Conservation (phyloP, 805 yeast genomes). For the Cyberlindnera mississippiensis region DNA sequence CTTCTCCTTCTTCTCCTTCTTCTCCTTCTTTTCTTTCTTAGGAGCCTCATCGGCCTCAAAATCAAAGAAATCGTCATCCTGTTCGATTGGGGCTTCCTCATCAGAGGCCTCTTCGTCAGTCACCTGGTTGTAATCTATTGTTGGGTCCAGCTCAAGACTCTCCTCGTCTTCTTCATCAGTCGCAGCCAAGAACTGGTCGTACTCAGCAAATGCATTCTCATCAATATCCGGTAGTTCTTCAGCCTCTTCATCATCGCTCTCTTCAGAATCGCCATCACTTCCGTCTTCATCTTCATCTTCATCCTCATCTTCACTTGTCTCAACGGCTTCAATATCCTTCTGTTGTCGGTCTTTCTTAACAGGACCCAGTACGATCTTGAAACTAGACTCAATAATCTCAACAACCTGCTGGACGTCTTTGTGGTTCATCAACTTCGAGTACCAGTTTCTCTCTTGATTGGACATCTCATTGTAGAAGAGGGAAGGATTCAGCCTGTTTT, state of each 20-base stretch:
- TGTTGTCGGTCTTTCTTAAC: constrained; percentile 15
- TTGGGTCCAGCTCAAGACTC: constrained; percentile 26
- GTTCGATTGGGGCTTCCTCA: constrained; percentile 22
- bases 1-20: constrained; percentile 32
- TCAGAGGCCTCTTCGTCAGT: constrained; percentile 62
- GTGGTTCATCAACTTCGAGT: constrained; percentile 41
- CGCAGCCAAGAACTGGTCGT: constrained; percentile 35
- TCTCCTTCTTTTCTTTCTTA: constrained; percentile 37
- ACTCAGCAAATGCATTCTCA: constrained; percentile 29
- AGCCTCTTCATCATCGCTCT: constrained; percentile 20
- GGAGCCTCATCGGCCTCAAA: constrained; percentile 9
- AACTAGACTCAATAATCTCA: constrained; percentile 35
- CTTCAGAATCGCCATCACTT: constrained; percentile 21
- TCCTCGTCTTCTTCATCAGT: constrained; percentile 41
- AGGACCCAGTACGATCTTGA: constrained; percentile 33
- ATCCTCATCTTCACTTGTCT: neutral
- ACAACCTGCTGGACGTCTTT: constrained; percentile 45
- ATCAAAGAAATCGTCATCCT: constrained; percentile 39
- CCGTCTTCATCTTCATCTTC: constrained; percentile 10
- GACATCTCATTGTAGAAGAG: constrained; percentile 38
- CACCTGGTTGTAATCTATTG: constrained; percentile 44
- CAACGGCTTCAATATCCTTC: constrained; percentile 10
- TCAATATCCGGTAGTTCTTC: constrained; percentile 17
- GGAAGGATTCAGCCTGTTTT: constrained; percentile 39
- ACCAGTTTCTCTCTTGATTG: constrained; percentile 27